These are phyloP conservation scores for Boletus sp. DNA, from an alignment of 1,284 basidiomycete genomes.

Conservation along the genomic window DNA sequence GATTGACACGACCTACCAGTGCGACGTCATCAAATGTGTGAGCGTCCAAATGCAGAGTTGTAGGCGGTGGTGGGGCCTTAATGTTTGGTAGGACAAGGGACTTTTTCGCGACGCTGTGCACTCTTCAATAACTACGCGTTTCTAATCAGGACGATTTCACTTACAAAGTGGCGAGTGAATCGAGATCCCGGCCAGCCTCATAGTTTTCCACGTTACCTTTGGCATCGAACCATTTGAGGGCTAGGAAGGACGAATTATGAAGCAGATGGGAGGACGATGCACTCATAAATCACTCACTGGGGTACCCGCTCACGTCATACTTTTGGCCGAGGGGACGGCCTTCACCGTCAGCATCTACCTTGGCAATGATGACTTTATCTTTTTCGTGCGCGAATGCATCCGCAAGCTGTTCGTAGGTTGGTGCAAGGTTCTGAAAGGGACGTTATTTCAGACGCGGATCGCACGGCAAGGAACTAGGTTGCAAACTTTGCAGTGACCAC, in stretches of 20 bases:
- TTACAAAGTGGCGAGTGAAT: constrained; percentile 72
- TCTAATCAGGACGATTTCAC: constrained; percentile 25
- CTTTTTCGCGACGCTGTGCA: constrained; percentile 65
- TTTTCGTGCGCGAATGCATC: constrained; percentile 77
- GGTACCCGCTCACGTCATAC: constrained; percentile 81
- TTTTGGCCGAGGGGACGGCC: constrained; percentile 71
- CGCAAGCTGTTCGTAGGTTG: constrained; percentile 83
- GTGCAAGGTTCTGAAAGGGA: constrained; percentile 68
- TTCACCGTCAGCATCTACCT: constrained; percentile 88
- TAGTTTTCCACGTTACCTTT: constrained; percentile 70
- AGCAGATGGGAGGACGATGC: background rate
- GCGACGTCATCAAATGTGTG: constrained; percentile 77
- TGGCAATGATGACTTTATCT: constrained; percentile 85
- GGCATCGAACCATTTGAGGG: constrained; percentile 86
- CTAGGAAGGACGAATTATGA: constrained; percentile 41
- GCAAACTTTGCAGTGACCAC: constrained; percentile 78
- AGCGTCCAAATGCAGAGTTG: constrained; percentile 64
- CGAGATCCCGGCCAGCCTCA: constrained; percentile 77
- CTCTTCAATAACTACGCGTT: background rate
- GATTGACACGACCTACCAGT: constrained; percentile 42
- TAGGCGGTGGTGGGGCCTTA: constrained; percentile 79
- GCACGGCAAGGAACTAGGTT: background rate
- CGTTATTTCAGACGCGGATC: constrained; percentile 9
- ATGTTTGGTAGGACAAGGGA: constrained; percentile 81
- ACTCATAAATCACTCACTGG: constrained; percentile 54